Conservation (phyloP, 176 grass and related monocot species). For the Bonia amplexicaulis region DNA sequence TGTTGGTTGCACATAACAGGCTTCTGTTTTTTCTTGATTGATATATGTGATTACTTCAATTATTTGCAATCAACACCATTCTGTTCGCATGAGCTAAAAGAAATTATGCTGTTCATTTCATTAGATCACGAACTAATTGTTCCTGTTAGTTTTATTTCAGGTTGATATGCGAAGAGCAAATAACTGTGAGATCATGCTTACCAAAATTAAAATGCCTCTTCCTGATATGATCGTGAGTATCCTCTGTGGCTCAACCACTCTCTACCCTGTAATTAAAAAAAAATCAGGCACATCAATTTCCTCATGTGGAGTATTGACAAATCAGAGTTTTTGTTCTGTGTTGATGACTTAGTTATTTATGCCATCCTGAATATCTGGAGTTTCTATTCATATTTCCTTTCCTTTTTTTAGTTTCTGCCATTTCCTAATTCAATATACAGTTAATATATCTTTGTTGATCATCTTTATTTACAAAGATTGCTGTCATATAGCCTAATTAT, state of each 20-base stretch:
- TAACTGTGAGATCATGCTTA: constrained; percentile 99
- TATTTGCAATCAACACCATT: constrained; percentile 7
- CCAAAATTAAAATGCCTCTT: constrained; percentile 99
- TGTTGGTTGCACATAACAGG: not conserved
- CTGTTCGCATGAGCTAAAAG: not conserved
- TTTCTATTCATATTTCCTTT: not conserved
- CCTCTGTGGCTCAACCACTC: constrained; percentile 10
- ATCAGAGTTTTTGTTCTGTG: not conserved
- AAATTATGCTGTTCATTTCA: constrained; percentile 14
- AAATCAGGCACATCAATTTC: constrained; percentile 8
- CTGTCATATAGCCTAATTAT: not conserved
- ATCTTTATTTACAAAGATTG: not conserved
- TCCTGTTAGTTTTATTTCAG: constrained; percentile 50
- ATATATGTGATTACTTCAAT: constrained; percentile 13
- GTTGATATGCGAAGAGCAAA: constrained; percentile 97
- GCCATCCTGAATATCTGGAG: not conserved
- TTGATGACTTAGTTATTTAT: not conserved
- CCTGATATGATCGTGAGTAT: constrained; percentile 97
- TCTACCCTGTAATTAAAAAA: constrained; percentile 1
- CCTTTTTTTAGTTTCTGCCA: not conserved
- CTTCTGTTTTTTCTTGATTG: not conserved
- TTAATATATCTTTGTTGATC: not conserved
- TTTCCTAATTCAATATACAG: not conserved
- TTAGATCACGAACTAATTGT: constrained; percentile 10
- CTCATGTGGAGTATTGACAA: not conserved